Conservation (phyloP, 768 basidiomycete species). For the Termitomyces sp. region DNA sequence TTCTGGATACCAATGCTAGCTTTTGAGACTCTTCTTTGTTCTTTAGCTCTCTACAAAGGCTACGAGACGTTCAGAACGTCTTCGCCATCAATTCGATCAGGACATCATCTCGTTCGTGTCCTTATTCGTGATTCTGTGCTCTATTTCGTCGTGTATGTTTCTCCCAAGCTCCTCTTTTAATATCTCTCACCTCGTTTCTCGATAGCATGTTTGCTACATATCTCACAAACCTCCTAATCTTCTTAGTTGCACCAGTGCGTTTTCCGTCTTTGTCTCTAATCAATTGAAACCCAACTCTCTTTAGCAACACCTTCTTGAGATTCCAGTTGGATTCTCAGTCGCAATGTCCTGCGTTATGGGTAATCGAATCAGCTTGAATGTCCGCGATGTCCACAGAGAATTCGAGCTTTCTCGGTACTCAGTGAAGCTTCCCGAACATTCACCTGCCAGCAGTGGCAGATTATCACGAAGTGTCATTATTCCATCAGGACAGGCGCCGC, state of each 20-base stretch:
- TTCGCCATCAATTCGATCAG: conserved; percentile 36
- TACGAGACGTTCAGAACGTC: conserved; percentile 38
- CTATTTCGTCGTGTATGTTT: conserved; percentile 54
- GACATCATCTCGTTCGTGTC: conserved; percentile 41
- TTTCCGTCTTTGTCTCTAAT: neutral
- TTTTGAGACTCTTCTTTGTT: conserved; percentile 52
- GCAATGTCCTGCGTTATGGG: conserved; percentile 56
- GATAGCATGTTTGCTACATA: conserved; percentile 55
- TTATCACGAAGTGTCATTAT: conserved; percentile 2
- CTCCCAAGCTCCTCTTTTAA: neutral
- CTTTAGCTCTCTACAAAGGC: conserved; percentile 43
- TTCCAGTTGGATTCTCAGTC: conserved; percentile 55
- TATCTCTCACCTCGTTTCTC: neutral
- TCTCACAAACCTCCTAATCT: conserved; percentile 44
- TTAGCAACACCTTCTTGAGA: conserved; percentile 41
- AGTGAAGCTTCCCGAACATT: neutral
- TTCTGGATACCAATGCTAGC: conserved; percentile 61
- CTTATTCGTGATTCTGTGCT: conserved; percentile 54
- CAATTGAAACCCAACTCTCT: neutral
- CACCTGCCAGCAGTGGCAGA: neutral
- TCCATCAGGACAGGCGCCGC: conserved; percentile 5
- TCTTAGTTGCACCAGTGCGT: conserved; percentile 30
- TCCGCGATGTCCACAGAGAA: conserved; percentile 38
- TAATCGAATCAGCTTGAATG: conserved; percentile 55
- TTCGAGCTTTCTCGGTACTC: conserved; percentile 6